These are phyloP conservation scores for Fusarium papillatum DNA, from an alignment of 2,329 filamentous ascomycete genomes.

Conservation along the genomic window DNA sequence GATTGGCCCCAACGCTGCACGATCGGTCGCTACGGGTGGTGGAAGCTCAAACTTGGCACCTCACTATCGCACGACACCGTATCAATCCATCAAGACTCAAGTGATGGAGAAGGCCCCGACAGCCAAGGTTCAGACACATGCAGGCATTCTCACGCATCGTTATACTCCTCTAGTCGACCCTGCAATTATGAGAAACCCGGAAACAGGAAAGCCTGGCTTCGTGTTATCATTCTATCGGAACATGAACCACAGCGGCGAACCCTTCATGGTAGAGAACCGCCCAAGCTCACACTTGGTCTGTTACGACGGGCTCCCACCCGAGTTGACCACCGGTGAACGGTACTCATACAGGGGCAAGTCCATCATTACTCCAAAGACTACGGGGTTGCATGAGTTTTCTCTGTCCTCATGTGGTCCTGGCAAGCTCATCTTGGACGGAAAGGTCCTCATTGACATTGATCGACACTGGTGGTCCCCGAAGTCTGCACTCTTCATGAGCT, in stretches of 20 bases:
- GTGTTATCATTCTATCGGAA: slow-evolving; percentile 20
- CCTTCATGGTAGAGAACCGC: slow-evolving; percentile 27
- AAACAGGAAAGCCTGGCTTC: slow-evolving; percentile 20
- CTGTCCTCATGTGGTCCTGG: slow-evolving; percentile 23
- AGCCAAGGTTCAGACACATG: slow-evolving; percentile 7
- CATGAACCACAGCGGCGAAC: slow-evolving; percentile 18
- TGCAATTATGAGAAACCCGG: slow-evolving; percentile 22
- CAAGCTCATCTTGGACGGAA: slow-evolving; percentile 21
- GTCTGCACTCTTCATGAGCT: slow-evolving; percentile 32
- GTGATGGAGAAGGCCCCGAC: slow-evolving; percentile 6
- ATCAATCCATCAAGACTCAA: slow-evolving; percentile 13
- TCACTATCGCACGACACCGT: slow-evolving; percentile 27
- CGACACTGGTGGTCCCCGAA: slow-evolving; percentile 35
- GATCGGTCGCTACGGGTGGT: slow-evolving; percentile 20
- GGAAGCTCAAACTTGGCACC: slow-evolving; percentile 29
- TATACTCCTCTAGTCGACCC: slow-evolving; percentile 20
- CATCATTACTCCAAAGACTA: slow-evolving; percentile 23
- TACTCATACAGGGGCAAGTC: slow-evolving; percentile 25
- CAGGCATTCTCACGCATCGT: slow-evolving; percentile 28
- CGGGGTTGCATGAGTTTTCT: slow-evolving; percentile 21
- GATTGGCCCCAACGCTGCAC: slow-evolving; percentile 24
- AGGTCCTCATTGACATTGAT: slow-evolving; percentile 24
- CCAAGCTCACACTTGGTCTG: slow-evolving; percentile 33
- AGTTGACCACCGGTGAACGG: slow-evolving; percentile 30
- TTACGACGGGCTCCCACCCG: slow-evolving; percentile 27